These are phyloP conservation scores for Aspergillus novoparasiticus DNA, from an alignment of 2,329 filamentous ascomycete species.

Conservation along the genomic window DNA sequence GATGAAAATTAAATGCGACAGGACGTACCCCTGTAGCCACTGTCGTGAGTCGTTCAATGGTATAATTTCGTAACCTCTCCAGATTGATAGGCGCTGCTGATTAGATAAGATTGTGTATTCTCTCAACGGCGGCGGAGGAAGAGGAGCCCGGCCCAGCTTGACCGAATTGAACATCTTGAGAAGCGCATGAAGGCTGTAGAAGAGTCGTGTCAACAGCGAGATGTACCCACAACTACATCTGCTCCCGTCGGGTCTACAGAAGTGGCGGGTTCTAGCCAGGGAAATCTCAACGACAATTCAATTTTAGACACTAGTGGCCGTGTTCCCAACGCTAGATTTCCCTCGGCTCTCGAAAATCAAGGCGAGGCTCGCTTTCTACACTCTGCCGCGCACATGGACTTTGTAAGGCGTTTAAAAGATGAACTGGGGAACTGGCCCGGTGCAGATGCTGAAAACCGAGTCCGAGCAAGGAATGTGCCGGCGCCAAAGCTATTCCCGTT, in stretches of 20 bases:
- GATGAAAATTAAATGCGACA: conserved; percentile 5
- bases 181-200: neutral
- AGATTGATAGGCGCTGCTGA: neutral
- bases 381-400: conserved; percentile 1
- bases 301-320: neutral
- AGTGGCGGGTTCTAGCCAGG: neutral
- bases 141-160: neutral
- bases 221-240: too few species aligned
- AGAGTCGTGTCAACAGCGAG: neutral
- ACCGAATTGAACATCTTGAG: conserved; percentile 2
- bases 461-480: neutral
- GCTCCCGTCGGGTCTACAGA: neutral
- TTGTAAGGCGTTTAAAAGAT: neutral
- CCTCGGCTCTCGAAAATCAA: neutral
- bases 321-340: neutral
- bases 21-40: neutral
- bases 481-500: neutral
- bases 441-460: conserved; percentile 1
- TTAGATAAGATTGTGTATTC: neutral
- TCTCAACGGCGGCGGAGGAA: neutral
- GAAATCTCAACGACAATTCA: neutral
- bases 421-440: conserved; percentile 1
- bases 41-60: neutral
- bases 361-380: neutral
- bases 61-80: neutral